Evolutionary conservation across 495 filamentous ascomycete species (phyloP).

Genomic region (Aspergillus biplanus): DNA sequence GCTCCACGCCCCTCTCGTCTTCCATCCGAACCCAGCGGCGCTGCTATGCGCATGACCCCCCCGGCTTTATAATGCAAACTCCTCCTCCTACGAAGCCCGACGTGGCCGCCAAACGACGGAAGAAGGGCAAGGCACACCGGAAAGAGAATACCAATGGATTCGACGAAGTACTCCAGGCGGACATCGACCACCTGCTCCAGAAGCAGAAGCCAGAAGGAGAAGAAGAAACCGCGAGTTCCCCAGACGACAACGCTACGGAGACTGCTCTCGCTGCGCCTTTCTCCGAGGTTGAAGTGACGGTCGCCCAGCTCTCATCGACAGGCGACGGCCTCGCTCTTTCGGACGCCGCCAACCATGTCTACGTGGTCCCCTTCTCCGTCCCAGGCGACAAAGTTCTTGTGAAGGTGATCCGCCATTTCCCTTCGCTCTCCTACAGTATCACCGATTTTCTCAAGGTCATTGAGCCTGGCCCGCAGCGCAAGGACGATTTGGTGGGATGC

Average conservation of each 20-base stretch:
- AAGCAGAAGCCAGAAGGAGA: conserved; percentile 47
- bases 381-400: conserved; percentile 81
- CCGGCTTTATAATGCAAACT: conserved; percentile 33
- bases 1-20: conserved; percentile 9
- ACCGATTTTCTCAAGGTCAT: conserved; percentile 82
- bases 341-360: conserved; percentile 70
- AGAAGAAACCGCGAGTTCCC: conserved; percentile 13
- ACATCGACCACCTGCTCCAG: conserved; percentile 65
- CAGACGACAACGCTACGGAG: conserved; percentile 25
- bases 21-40: conserved; percentile 14
- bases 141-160: conserved; percentile 44
- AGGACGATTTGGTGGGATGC: conserved; percentile 77
- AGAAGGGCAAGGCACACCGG: conserved; percentile 53
- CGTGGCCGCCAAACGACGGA: conserved; percentile 50
- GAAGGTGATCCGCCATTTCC: conserved; percentile 73
- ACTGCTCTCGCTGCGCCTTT: conserved; percentile 64
- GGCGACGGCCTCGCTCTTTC: conserved; percentile 81
- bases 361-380: conserved; percentile 84
- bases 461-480: conserved; percentile 70
- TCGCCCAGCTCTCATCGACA: conserved; percentile 80
- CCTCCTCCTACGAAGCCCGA: conserved; percentile 30
- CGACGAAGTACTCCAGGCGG: conserved; percentile 75
- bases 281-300: conserved; percentile 76
- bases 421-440: conserved; percentile 63
- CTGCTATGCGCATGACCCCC: conserved; percentile 26